Conservation (phyloP, 1,284 basidiomycete genomes). For the Ustilago hordei region DNA sequence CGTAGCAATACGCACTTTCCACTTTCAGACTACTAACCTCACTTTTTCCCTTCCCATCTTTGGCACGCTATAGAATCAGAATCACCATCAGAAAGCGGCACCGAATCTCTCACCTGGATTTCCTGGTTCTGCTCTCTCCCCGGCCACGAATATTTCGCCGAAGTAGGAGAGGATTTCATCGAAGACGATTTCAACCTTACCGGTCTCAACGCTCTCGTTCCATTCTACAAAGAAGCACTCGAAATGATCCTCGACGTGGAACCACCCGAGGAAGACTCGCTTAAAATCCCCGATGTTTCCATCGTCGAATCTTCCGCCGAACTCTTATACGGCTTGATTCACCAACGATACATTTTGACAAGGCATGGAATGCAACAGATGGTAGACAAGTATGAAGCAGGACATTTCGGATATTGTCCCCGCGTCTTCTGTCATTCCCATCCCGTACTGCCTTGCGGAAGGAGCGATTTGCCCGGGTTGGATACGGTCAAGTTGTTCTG, state of each 20-base stretch:
- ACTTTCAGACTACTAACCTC: not conserved
- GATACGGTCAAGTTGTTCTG: conserved; percentile 99
- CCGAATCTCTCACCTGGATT: conserved; percentile 83
- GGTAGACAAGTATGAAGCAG: conserved; percentile 97
- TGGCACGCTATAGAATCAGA: conserved; percentile 43
- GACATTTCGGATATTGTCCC: conserved; percentile 93
- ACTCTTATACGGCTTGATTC: conserved; percentile 95
- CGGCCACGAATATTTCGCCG: conserved; percentile 93
- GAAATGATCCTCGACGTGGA: conserved; percentile 99
- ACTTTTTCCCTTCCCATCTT: not conserved
- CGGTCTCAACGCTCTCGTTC: conserved; percentile 90
- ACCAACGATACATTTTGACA: conserved; percentile 96
- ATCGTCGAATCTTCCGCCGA: conserved; percentile 98
- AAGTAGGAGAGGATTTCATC: conserved; percentile 95
- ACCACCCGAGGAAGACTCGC: conserved; percentile 88
- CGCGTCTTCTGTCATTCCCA: conserved; percentile 91
- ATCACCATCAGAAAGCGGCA: conserved; percentile 64
- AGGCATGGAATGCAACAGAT: conserved; percentile 92
- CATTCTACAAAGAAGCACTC: conserved; percentile 99
- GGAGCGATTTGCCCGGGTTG: conserved; percentile 94
- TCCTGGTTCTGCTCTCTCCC: conserved; percentile 98
- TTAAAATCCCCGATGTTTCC: conserved; percentile 84
- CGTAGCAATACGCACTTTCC: not conserved
- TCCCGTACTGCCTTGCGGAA: conserved; percentile 93
- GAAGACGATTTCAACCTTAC: conserved; percentile 99